Evolutionary conservation across 2,329 filamentous ascomycete species (phyloP), one percentile per base, ranked within the genome.

Genomic region (Alternaria consortialis): DNA sequence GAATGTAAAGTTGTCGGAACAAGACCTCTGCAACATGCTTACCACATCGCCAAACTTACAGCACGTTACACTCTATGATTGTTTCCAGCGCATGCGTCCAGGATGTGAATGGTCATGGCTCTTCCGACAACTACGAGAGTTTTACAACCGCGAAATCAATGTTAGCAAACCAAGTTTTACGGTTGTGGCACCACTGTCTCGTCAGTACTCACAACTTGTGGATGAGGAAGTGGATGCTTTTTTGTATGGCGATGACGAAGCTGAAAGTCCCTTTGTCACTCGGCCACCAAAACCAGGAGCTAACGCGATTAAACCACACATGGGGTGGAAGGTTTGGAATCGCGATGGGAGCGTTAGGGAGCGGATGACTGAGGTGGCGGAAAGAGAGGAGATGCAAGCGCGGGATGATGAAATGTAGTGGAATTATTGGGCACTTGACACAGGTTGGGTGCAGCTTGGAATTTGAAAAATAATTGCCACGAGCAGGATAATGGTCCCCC

Each of bases 321-420:
- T 62, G 15, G 65, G 65, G 6, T 67, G 65, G 65, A 52, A 55
- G 17, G 27, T 67, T 2, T 48, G 63, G 44, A 39, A 60, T 5
- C 36, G 52, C 7, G 58, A 67, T 31, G 29, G 47, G 12, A 40
- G 32, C 17, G 44, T 53, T 3, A 50, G 37, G 7, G 54, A 58
- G 11, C 56, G 52, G 15, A 53, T 61, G 54, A 5, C 23, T 12
- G 54, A 58, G 20, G 29, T 58, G 25, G 25, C n/a, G 12, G 42
- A 36, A 12, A 34, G 48, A 7, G 43, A 27, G 29, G 46, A 42
- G 13, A 25, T 53, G 47, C 40, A 40, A 20, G 40, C 46, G 12
- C 17, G 37, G 6, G 54, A 48, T 20, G 17, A 17, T 3, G 32
- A 40, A 27, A 42, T 27, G 27, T 40, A 56, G 44, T 12, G 29